A percentile compares a stretch with the other conserved stretches of the same genome.
Evolutionary conservation across 306 rosid genomes (phyloP).

Genomic region (Trifolium dubium): DNA sequence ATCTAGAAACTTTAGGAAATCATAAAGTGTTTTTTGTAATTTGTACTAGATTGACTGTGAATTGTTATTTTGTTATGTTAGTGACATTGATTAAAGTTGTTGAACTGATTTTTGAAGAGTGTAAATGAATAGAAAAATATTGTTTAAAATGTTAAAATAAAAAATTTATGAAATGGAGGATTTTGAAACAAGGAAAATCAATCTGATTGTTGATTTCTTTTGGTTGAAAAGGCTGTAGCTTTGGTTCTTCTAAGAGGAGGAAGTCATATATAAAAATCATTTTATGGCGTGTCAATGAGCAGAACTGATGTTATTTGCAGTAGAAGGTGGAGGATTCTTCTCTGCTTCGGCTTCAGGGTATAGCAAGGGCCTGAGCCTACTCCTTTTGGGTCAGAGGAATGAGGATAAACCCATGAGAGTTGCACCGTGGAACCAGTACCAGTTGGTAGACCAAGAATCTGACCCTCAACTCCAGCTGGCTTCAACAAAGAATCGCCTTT

Average conservation of each 20-base stretch:
- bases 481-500: slow-evolving; percentile 71
- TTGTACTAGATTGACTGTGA: too few species aligned
- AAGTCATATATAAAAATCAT: slow-evolving; percentile 40
- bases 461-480: slow-evolving; percentile 98
- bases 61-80: slow-evolving; percentile 13
- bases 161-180: slow-evolving; percentile 4
- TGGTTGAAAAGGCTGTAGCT: slow-evolving; percentile 44
- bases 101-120: slow-evolving; percentile 26
- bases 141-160: background rate
- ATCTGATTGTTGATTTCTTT: slow-evolving; percentile 42
- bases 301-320: slow-evolving; percentile 97
- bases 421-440: slow-evolving; percentile 98
- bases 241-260: slow-evolving; percentile 60
- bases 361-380: slow-evolving; percentile 96
- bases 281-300: slow-evolving; percentile 79
- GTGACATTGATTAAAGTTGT: slow-evolving; percentile 32
- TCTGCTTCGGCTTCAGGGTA: slow-evolving; percentile 98
- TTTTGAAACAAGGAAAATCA: slow-evolving; percentile 27
- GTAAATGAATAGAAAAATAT: slow-evolving; percentile 21
- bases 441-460: slow-evolving; percentile 90
- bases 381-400: slow-evolving; percentile 86
- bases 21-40: too few species aligned
- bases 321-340: slow-evolving; percentile 98
- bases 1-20: too few species aligned
- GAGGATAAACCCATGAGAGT: slow-evolving; percentile 99